Conservation (phyloP, 2,329 filamentous ascomycete genomes). For the Aureobasidium sp. region DNA sequence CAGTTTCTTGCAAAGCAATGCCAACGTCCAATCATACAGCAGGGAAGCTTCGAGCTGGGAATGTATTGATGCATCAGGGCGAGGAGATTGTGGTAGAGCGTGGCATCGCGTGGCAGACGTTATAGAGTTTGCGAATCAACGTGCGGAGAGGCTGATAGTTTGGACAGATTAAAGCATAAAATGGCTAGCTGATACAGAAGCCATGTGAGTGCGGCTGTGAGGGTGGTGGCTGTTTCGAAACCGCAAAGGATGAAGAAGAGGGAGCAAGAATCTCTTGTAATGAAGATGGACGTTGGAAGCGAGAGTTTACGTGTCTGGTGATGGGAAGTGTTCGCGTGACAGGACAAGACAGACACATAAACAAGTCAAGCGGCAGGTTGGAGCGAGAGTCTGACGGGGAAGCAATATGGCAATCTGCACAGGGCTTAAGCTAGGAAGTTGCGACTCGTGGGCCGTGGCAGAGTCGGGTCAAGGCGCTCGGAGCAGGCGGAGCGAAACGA, state of each 20-base stretch:
- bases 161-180: not conserved
- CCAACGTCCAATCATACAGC: not conserved
- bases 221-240: not conserved
- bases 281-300: not conserved
- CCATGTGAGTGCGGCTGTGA: too few species aligned
- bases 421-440: not conserved
- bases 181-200: not conserved
- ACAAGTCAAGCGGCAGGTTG: not conserved
- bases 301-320: not conserved
- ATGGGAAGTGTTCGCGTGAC: not conserved
- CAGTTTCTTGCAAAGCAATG: not conserved
- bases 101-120: not conserved
- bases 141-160: not conserved
- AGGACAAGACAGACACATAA: not conserved
- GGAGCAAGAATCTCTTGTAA: not conserved
- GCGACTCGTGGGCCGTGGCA: slow-evolving; percentile 11
- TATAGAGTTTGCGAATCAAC: not conserved
- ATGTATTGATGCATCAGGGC: not conserved
- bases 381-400: not conserved
- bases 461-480: not conserved
- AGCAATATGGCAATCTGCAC: not conserved
- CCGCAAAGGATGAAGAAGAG: not conserved
- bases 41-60: not conserved
- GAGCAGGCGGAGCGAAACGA: not conserved
- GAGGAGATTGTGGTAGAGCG: not conserved